Base-by-base conservation (phyloP, 106 monocot genomes). In the Dendrobium huoshanense region DNA sequence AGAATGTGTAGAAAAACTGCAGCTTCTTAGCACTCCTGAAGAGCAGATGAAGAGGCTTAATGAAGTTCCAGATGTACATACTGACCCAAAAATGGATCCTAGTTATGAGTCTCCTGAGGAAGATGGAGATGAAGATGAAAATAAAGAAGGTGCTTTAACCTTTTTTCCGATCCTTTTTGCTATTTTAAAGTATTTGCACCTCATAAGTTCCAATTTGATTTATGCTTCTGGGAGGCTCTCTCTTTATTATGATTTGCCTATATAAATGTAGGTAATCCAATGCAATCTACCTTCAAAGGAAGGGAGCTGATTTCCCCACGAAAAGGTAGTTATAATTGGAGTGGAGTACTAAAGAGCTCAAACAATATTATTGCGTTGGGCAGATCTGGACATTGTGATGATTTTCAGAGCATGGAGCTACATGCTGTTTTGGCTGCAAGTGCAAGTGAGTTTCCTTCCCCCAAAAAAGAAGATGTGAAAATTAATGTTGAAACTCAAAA, bases 1-100 rank as follows among this genome's bases (percentile, higher is more conserved):
- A 85, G 90, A 90, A 79, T 90, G 93, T 85, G 88, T 93, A 3
- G 93, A 93, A 76, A 93, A 93, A 85, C 73, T 93, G 48, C 85
- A 88, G 85, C 84, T 86, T 77, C 83, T 93, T 77, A 93, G 37
- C 67, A 81, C 80, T 2, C 93, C 90, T 49, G 90, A 90, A 75
- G 90, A 90, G 78, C 84, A 79, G 43, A 41, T 67, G 19, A 82
- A 86, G 45, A 90, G 93, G 80, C 75, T 93, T 44, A 85, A 88
- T 85, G 88, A 90, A 75, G 75, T 85, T 67, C 88, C 93, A 41
- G 85, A 90, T 78, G 79, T 88, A 77, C 93, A 93, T 83, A 67
- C 83, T 79, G 93, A 93, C 82, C 93, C 86, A 77, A 82, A 89
- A 44, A 93, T 90, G 90, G 90, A 90, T 83, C 93, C 90, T 49